These are phyloP conservation scores for Trichoderma oligosporum DNA, from an alignment of 2,329 filamentous ascomycete genomes.

Conservation along the genomic window DNA sequence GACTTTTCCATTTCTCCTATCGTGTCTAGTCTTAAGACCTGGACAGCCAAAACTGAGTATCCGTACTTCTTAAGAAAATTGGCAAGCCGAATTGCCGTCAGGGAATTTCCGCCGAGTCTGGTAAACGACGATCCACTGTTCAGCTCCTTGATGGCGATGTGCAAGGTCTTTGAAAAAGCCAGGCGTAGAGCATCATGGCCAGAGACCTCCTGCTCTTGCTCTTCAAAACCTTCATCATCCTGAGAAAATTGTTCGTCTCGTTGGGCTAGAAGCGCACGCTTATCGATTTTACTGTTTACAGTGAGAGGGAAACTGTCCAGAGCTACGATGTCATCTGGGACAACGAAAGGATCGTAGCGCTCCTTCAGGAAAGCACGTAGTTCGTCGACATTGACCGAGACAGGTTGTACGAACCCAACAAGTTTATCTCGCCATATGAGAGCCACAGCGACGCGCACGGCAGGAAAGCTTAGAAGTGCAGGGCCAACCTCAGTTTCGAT, in stretches of 20 bases:
- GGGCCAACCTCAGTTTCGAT: not conserved
- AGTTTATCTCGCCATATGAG: not conserved
- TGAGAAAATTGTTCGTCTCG: not conserved
- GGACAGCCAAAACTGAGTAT: no score
- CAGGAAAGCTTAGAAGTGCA: not conserved
- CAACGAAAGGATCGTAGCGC: not conserved
- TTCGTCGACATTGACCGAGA: not conserved
- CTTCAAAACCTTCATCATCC: no score
- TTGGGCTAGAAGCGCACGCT: not conserved
- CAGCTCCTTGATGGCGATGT: not conserved
- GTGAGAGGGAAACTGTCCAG: not conserved
- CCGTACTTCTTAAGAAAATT: no score
- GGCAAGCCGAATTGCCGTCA: no score
- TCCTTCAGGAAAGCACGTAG: not conserved
- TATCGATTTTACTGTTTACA: not conserved
- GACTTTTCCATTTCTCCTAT: no score
- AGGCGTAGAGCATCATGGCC: no score
- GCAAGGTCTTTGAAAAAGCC: conserved; percentile 5
- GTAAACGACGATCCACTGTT: not conserved
- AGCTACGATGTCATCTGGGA: not conserved
- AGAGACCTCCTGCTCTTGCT: not conserved
- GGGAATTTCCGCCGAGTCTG: not conserved
- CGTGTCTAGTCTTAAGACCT: no score
- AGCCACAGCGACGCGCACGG: not conserved
- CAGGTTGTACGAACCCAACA: not conserved